Percentiles rank a stretch among this genome's conserved stretches.
Evolutionary conservation across 2,329 filamentous ascomycete species (phyloP).

Genomic region (Fusarium gaditjirri): DNA sequence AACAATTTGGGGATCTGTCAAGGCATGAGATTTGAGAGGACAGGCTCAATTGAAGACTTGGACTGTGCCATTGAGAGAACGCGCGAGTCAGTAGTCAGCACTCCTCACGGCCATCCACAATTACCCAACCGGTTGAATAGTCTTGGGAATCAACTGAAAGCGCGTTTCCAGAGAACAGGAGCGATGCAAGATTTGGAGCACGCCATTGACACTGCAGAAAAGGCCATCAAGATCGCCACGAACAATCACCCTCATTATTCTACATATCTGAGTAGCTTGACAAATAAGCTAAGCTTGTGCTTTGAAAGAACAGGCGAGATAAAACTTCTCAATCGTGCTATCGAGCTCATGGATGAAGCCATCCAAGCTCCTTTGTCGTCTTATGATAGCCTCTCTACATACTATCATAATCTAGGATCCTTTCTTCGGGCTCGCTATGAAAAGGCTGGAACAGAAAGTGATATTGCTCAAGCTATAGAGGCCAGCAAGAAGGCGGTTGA

Average conservation of each 20-base stretch:
- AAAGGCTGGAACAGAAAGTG: fast-evolving
- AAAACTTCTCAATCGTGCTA: background rate
- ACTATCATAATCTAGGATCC: background rate
- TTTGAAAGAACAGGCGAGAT: background rate
- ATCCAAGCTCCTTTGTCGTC: fast-evolving
- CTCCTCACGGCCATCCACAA: background rate
- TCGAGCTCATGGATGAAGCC: background rate
- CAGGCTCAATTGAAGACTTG: background rate
- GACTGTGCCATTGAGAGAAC: background rate
- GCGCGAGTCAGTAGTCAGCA: background rate
- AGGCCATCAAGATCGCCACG: background rate
- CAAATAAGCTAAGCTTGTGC: background rate
- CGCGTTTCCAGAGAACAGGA: background rate
- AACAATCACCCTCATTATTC: background rate
- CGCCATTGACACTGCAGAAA: background rate
- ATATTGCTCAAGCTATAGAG: background rate
- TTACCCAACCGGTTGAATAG: background rate
- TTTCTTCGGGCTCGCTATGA: background rate
- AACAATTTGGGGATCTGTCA: background rate
- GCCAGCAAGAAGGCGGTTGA: background rate
- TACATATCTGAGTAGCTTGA: background rate
- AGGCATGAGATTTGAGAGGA: background rate
- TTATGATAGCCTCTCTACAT: background rate
- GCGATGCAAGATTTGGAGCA: background rate
- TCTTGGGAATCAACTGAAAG: background rate